A percentile compares a stretch with the other conserved stretches of the same genome.
phyloP scores from a whole-genome alignment of 306 rosid genomes.

The Quercus dentata region DNA sequence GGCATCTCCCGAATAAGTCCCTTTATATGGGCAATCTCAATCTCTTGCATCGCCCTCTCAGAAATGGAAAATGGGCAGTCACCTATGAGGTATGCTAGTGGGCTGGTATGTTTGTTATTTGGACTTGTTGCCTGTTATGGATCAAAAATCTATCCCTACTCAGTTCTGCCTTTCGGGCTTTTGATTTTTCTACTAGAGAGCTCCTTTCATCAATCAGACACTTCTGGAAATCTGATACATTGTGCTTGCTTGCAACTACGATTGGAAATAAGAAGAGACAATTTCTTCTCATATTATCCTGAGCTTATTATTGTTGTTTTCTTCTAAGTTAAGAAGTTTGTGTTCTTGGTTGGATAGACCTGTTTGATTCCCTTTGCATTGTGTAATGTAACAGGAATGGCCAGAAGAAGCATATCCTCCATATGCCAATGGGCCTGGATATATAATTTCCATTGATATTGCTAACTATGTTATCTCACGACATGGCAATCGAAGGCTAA shows the following conservation, averaged over 20 bases:
- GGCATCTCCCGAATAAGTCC: conserved; percentile 55
- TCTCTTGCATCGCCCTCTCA: conserved; percentile 94
- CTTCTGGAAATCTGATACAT: background rate
- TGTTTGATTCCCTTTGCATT: background rate
- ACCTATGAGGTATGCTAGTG: conserved; percentile 67
- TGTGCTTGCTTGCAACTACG: background rate
- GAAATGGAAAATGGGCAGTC: conserved; percentile 96
- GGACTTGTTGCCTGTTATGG: background rate
- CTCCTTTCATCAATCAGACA: background rate
- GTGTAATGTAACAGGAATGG: conserved; percentile 73
- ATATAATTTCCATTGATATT: conserved; percentile 74
- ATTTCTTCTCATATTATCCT: background rate
- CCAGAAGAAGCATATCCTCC: conserved; percentile 93
- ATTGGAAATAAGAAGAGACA: background rate
- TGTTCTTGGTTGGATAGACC: background rate
- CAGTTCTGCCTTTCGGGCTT: background rate
- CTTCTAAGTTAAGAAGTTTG: background rate
- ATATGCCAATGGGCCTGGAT: conserved; percentile 95
- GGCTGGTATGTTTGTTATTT: conserved; percentile 10
- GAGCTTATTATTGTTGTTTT: background rate
- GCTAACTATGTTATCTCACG: conserved; percentile 63
- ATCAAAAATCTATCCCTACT: background rate
- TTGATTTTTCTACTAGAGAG: background rate
- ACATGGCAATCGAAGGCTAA: conserved; percentile 50
- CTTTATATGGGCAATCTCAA: conserved; percentile 98